phyloP scores from a whole-genome alignment of 2,329 filamentous ascomycete genomes.

The Bipolaris gigantea region DNA sequence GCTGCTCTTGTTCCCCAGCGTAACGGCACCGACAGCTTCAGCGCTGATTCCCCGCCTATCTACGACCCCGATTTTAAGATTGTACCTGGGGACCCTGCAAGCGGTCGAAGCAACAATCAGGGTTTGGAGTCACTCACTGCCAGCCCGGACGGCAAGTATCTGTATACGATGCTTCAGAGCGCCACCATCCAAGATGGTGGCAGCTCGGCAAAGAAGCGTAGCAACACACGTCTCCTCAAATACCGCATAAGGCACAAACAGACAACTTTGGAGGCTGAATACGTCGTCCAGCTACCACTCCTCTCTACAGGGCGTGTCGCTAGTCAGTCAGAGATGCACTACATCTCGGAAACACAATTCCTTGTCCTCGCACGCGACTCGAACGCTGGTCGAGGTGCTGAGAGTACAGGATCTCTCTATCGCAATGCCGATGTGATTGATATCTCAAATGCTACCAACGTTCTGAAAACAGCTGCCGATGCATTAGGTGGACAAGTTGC shows the following conservation, averaged over 20 bases:
- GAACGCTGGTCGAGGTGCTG: slow-evolving; percentile 60
- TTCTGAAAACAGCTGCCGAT: slow-evolving; percentile 52
- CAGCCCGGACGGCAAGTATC: slow-evolving; percentile 63
- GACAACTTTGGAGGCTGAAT: slow-evolving; percentile 61
- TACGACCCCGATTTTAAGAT: slow-evolving; percentile 57
- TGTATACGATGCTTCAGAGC: slow-evolving; percentile 69
- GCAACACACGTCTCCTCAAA: slow-evolving; percentile 63
- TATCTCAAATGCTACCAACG: slow-evolving; percentile 62
- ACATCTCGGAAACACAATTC: slow-evolving; percentile 65
- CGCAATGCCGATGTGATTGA: slow-evolving; percentile 71
- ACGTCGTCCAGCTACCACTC: slow-evolving; percentile 66
- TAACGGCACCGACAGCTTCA: slow-evolving; percentile 64
- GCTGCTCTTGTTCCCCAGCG: slow-evolving; percentile 65
- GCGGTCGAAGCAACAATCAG: slow-evolving; percentile 71
- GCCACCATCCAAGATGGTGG: slow-evolving; percentile 59
- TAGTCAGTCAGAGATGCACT: slow-evolving; percentile 69
- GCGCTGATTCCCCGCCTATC: slow-evolving; percentile 63
- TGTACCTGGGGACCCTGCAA: slow-evolving; percentile 59
- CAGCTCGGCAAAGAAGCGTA: slow-evolving; percentile 56
- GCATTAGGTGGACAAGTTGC: slow-evolving; percentile 50
- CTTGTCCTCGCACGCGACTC: slow-evolving; percentile 68
- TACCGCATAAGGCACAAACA: slow-evolving; percentile 60
- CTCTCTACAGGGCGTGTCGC: slow-evolving; percentile 61
- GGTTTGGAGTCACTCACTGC: slow-evolving; percentile 71
- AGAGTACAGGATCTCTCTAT: slow-evolving; percentile 59